Conservation (phyloP, 1,284 basidiomycete genomes). For the Afroboletus lepidellus region DNA sequence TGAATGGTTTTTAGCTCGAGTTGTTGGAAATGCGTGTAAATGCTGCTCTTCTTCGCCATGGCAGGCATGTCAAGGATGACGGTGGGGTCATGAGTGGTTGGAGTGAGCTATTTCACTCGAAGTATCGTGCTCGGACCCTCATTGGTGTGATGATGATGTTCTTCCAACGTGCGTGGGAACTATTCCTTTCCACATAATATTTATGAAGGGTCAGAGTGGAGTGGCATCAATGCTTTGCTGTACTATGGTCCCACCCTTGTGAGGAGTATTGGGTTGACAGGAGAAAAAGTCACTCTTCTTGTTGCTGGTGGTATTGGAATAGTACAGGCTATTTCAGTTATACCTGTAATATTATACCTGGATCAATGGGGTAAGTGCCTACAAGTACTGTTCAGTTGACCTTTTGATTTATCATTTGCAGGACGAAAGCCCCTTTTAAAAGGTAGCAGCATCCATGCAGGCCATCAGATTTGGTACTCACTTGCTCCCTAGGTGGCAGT, state of each 20-base stretch:
- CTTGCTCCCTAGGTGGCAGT: constrained; percentile 52
- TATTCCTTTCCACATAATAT: not conserved
- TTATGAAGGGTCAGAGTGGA: constrained; percentile 58
- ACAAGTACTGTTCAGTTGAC: not conserved
- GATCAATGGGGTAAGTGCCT: constrained; percentile 63
- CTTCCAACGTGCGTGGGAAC: constrained; percentile 63
- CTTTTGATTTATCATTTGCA: constrained; percentile 23
- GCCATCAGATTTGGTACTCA: constrained; percentile 3
- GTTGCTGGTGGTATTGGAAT: constrained; percentile 80
- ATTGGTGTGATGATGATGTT: constrained; percentile 74
- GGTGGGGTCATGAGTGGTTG: constrained; percentile 39
- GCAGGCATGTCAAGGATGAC: constrained; percentile 17
- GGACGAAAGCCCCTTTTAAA: constrained; percentile 64
- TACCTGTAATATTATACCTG: constrained; percentile 71
- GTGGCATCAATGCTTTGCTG: constrained; percentile 76
- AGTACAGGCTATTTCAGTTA: constrained; percentile 71
- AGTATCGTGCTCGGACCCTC: constrained; percentile 57
- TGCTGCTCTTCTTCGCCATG: constrained; percentile 45
- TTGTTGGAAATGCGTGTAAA: constrained; percentile 73
- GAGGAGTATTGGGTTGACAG: constrained; percentile 56
- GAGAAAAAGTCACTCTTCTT: constrained; percentile 53
- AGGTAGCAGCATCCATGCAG: constrained; percentile 35
- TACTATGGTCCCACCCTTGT: constrained; percentile 81
- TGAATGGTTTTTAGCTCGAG: constrained; percentile 50
- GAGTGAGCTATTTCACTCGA: constrained; percentile 51